Percentiles rank a stretch among this genome's conserved stretches.
These are phyloP conservation scores for Nicotiana attenuata DNA, from an alignment of 257 asterid genomes.

Conservation along the genomic window DNA sequence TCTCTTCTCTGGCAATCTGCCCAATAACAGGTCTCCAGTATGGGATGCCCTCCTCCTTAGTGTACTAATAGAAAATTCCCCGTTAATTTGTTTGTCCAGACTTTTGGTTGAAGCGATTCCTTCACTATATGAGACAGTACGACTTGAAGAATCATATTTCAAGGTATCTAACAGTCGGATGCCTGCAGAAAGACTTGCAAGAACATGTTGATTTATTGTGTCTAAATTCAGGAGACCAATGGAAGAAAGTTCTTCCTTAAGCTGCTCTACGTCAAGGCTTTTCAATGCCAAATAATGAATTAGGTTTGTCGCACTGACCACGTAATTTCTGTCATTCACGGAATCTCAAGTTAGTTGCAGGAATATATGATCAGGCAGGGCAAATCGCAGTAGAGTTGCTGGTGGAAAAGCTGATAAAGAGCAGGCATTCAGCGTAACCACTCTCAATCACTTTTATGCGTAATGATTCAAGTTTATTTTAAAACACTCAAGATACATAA, in stretches of 20 bases:
- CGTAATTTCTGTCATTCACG: constrained; percentile 43
- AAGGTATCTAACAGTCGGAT: constrained; percentile 41
- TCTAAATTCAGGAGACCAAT: constrained; percentile 50
- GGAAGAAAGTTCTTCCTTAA: constrained; percentile 52
- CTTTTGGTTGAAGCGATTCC: constrained; percentile 24
- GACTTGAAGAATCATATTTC: constrained; percentile 28
- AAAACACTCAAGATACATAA: neutral
- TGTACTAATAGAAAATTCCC: constrained; percentile 36
- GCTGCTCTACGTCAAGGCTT: constrained; percentile 48
- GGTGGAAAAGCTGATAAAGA: constrained; percentile 6
- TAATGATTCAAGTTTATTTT: neutral
- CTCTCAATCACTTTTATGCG: neutral
- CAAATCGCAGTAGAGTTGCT: constrained; percentile 9
- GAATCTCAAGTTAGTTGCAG: constrained; percentile 7
- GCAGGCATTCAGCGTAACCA: neutral
- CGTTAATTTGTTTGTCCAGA: constrained; percentile 24
- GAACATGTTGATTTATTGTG: constrained; percentile 47
- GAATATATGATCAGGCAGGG: neutral
- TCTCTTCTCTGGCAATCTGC: constrained; percentile 43
- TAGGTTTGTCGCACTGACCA: constrained; percentile 48
- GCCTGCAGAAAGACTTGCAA: constrained; percentile 59
- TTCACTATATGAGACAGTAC: constrained; percentile 19
- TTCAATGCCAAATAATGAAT: constrained; percentile 59
- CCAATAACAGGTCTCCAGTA: constrained; percentile 44
- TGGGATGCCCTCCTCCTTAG: constrained; percentile 39